Evolutionary conservation across 306 rosid species (phyloP).

Genomic region (Sophora flavescens): DNA sequence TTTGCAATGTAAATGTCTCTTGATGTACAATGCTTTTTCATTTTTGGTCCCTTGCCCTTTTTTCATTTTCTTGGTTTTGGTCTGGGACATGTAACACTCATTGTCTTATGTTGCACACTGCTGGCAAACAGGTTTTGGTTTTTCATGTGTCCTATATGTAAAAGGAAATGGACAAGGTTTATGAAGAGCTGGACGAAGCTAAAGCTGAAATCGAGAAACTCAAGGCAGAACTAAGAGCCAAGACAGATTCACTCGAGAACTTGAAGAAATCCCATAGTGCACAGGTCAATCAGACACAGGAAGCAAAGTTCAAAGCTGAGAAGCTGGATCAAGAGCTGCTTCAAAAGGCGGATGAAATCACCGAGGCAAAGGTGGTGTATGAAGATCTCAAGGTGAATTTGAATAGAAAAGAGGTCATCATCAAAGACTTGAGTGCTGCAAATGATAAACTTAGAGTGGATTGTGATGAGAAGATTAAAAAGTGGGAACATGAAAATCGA

Average conservation of each 20-base stretch:
- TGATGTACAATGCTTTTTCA: neutral
- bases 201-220: constrained; percentile 72
- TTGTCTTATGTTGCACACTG: constrained; percentile 19
- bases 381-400: constrained; percentile 57
- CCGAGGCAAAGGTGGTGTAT: constrained; percentile 36
- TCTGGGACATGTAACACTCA: neutral
- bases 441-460: constrained; percentile 63
- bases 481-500: constrained; percentile 59
- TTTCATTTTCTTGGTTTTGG: neutral
- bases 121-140: constrained; percentile 20
- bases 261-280: constrained; percentile 67
- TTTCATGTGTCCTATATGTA: constrained; percentile 22
- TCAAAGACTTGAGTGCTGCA: constrained; percentile 66
- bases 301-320: constrained; percentile 65
- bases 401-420: constrained; percentile 56
- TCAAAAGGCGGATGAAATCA: constrained; percentile 56
- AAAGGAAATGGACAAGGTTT: constrained; percentile 66
- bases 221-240: constrained; percentile 61
- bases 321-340: constrained; percentile 62
- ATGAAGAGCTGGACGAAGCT: constrained; percentile 73
- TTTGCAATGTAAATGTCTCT: constrained; percentile 4
- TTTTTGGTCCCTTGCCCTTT: neutral
- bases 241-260: constrained; percentile 58
- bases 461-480: constrained; percentile 54
- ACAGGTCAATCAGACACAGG: constrained; percentile 54